Evolutionary conservation across 352 stramenopile species (phyloP).

Genomic region (Pythium rishiriense): DNA sequence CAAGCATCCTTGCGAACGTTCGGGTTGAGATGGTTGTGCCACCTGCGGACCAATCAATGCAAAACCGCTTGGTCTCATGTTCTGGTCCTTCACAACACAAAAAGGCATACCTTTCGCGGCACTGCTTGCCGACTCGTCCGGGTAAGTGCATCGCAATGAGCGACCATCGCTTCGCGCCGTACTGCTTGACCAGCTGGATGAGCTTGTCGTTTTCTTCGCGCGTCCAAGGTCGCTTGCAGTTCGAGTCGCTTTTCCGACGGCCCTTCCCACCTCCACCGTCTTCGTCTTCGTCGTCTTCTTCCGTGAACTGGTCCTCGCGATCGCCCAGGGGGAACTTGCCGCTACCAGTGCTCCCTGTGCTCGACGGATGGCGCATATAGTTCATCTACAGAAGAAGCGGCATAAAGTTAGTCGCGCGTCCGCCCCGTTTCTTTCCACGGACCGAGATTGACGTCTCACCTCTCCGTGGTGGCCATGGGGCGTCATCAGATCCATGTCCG

Average conservation of each 20-base stretch:
- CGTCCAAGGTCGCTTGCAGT: constrained; percentile 87
- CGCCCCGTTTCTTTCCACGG: neutral
- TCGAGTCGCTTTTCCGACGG: constrained; percentile 67
- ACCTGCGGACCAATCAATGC: constrained; percentile 30
- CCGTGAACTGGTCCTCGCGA: constrained; percentile 59
- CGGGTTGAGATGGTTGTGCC: constrained; percentile 89
- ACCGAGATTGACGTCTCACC: neutral
- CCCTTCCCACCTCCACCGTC: constrained; percentile 40
- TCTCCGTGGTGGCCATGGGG: constrained; percentile 15
- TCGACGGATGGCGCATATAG: constrained; percentile 27
- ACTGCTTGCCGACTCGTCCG: constrained; percentile 88
- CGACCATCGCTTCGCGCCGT: constrained; percentile 88
- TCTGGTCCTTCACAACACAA: too few species aligned
- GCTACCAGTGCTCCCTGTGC: constrained; percentile 23
- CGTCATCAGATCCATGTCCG: constrained; percentile 39
- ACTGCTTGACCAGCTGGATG: constrained; percentile 88
- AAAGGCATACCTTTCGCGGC: constrained; percentile 48
- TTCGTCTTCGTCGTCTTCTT: constrained; percentile 79
- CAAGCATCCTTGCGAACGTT: constrained; percentile 88
- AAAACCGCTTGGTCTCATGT: neutral
- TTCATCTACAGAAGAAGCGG: constrained; percentile 25
- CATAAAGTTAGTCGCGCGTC: neutral
- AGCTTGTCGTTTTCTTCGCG: constrained; percentile 89
- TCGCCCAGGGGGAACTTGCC: constrained; percentile 19
- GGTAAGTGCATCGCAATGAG: constrained; percentile 89